Percentiles rank a stretch among this genome's conserved stretches.
Evolutionary conservation across 2,329 filamentous ascomycete genomes (phyloP).

Genomic region (Aplosporella prunicola): DNA sequence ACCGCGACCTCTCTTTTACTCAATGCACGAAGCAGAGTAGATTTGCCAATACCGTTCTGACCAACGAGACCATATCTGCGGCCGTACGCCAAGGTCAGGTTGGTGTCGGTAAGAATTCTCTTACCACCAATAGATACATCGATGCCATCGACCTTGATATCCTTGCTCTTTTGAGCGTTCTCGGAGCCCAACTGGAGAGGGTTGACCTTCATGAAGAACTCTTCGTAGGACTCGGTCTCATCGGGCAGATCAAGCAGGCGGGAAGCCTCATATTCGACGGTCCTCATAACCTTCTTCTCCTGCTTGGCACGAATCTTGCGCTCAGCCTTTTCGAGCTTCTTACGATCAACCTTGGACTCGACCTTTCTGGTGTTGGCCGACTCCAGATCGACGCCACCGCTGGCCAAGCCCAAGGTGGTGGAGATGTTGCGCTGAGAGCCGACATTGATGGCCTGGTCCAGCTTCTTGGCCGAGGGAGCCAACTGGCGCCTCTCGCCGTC

Average conservation of each 20-base stretch:
- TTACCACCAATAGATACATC: constrained; percentile 86
- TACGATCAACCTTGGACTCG: constrained; percentile 93
- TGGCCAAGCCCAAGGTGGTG: constrained; percentile 80
- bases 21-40: constrained; percentile 84
- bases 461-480: constrained; percentile 67
- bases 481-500: constrained; percentile 58
- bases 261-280: constrained; percentile 94
- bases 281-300: constrained; percentile 97
- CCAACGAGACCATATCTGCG: constrained; percentile 94
- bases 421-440: constrained; percentile 92
- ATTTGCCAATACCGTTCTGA: constrained; percentile 89
- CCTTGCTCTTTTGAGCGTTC: constrained; percentile 75
- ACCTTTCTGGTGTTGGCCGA: constrained; percentile 88
- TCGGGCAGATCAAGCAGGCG: constrained; percentile 75
- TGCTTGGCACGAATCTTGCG: constrained; percentile 96
- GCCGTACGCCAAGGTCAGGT: constrained; percentile 80
- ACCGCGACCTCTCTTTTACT: constrained; percentile 90
- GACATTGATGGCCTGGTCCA: constrained; percentile 93
- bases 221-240: constrained; percentile 85
- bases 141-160: constrained; percentile 94
- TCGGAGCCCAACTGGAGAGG: constrained; percentile 76
- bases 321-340: constrained; percentile 98
- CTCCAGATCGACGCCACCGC: constrained; percentile 80
- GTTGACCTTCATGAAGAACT: constrained; percentile 99
- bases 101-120: constrained; percentile 85